Conservation (phyloP, 352 stramenopile genomes). For the Phytophthora fragariaefolia region DNA sequence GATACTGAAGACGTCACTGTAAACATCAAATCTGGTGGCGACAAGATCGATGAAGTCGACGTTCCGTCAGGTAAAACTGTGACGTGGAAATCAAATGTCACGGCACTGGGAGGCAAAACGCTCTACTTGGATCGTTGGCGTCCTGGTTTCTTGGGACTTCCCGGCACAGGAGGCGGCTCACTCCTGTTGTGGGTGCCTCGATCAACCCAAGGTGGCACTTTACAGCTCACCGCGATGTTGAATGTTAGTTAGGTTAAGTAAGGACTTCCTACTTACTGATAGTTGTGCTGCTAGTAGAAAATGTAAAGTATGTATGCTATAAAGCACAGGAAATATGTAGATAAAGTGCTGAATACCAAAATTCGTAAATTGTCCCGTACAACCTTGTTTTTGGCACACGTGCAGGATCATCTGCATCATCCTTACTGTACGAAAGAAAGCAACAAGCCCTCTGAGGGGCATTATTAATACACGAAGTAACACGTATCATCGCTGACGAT, state of each 20-base stretch:
- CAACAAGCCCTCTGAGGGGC: too few relatives aligned
- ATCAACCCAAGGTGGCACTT: constrained; percentile 19
- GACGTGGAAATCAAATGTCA: constrained; percentile 34
- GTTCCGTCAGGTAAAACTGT: constrained; percentile 31
- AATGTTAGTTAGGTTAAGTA: constrained; percentile 26
- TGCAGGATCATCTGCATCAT: too few relatives aligned
- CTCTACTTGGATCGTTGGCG: constrained; percentile 47
- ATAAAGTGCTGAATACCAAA: background rate
- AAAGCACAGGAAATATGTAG: background rate
- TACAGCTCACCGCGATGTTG: constrained; percentile 24
- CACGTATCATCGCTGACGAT: too few relatives aligned
- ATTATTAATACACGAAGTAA: too few relatives aligned
- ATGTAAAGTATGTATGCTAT: constrained; percentile 1
- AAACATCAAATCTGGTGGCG: constrained; percentile 44
- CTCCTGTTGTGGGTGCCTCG: constrained; percentile 39
- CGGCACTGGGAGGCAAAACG: constrained; percentile 38
- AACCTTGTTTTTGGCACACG: too few relatives aligned
- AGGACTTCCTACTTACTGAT: background rate
- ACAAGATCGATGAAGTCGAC: constrained; percentile 30
- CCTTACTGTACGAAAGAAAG: too few relatives aligned
- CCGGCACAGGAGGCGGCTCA: constrained; percentile 35
- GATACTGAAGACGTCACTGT: constrained; percentile 39
- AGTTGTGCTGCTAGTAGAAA: background rate
- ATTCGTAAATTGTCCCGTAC: too few relatives aligned
- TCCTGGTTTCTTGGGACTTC: constrained; percentile 38